Evolutionary conservation across 2,329 filamentous ascomycete genomes (phyloP).

Genomic region (Penicillium sp.): DNA sequence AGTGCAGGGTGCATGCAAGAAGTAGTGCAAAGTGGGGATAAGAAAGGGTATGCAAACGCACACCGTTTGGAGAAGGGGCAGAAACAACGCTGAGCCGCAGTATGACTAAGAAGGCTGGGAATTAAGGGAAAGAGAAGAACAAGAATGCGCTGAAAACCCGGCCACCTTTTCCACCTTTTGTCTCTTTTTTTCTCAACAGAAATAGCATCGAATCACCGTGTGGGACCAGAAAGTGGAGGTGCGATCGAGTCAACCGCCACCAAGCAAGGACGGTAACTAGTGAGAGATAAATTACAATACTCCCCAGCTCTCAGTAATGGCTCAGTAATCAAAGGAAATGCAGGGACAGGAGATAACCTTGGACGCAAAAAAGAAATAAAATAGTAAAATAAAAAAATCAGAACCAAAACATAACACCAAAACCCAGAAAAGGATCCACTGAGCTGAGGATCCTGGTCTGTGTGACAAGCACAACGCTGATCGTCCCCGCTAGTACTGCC

Average conservation of each 20-base stretch:
- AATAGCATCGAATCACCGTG: constrained; percentile 19
- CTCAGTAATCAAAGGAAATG: background rate
- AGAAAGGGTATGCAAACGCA: constrained; percentile 27
- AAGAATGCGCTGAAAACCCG: constrained; percentile 17
- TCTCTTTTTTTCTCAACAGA: constrained; percentile 18
- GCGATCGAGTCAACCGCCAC: constrained; percentile 22
- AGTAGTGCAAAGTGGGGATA: constrained; percentile 24
- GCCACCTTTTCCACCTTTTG: constrained; percentile 16
- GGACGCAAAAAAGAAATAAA: background rate
- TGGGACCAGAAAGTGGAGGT: constrained; percentile 16
- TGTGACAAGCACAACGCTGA: constrained; percentile 25
- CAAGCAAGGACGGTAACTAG: constrained; percentile 14
- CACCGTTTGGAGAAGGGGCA: constrained; percentile 18
- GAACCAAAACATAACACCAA: constrained; percentile 15
- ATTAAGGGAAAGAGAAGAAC: constrained; percentile 13
- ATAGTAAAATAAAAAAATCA: background rate
- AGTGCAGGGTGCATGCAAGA: constrained; percentile 24
- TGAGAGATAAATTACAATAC: background rate
- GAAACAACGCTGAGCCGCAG: constrained; percentile 27
- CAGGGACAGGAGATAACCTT: background rate
- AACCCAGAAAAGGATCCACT: constrained; percentile 21
- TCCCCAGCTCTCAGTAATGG: no score
- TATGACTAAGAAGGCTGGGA: constrained; percentile 11
- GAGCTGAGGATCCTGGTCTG: constrained; percentile 27
- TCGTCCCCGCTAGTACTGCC: constrained; percentile 17